Conservation (phyloP, 2,329 filamentous ascomycete genomes). For the Cladosporium sp. region DNA sequence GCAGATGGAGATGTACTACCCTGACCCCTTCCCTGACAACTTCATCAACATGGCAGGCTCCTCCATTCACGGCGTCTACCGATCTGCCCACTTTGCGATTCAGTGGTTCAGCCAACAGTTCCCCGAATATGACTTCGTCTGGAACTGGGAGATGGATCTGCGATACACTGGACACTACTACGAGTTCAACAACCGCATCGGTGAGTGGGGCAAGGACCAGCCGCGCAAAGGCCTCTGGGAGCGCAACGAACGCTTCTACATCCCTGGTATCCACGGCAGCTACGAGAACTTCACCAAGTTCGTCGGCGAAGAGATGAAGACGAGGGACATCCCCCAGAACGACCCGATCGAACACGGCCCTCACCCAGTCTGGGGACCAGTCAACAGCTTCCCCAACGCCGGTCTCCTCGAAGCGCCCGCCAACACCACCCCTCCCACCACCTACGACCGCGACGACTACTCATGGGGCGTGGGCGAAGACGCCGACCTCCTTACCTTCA, state of each 20-base stretch:
- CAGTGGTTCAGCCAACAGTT: slow-evolving; percentile 50
- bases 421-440: slow-evolving; percentile 60
- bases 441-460: slow-evolving; percentile 61
- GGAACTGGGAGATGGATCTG: slow-evolving; percentile 91
- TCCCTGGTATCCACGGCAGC: slow-evolving; percentile 63
- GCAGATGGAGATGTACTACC: slow-evolving; percentile 88
- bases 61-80: slow-evolving; percentile 87
- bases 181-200: slow-evolving; percentile 67
- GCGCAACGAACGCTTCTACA: slow-evolving; percentile 68
- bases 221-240: slow-evolving; percentile 72
- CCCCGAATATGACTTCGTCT: slow-evolving; percentile 53
- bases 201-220: slow-evolving; percentile 61
- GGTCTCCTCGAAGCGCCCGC: slow-evolving; percentile 56
- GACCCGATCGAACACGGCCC: slow-evolving; percentile 46
- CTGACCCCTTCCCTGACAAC: slow-evolving; percentile 77
- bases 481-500: slow-evolving; percentile 68
- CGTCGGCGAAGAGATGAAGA: slow-evolving; percentile 56
- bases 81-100: slow-evolving; percentile 51
- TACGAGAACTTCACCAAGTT: slow-evolving; percentile 64
- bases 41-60: slow-evolving; percentile 56
- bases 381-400: slow-evolving; percentile 39
- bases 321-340: slow-evolving; percentile 46
- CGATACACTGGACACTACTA: slow-evolving; percentile 79
- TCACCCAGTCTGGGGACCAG: slow-evolving; percentile 63
- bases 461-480: slow-evolving; percentile 74